Conservation (phyloP, 129 eudicot genomes). For the Daucus carota region DH1_v3.0 NC_030389.2:7448501-7449000, state of each 20-base stretch:
- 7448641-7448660: background rate
- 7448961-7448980: background rate
- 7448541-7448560: slow-evolving; percentile 32
- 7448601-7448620: background rate
- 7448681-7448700: no score
- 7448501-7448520: slow-evolving; percentile 59
- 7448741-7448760: no score
- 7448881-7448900: background rate
- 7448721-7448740: no score
- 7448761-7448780: background rate
- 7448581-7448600: slow-evolving; percentile 21
- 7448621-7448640: background rate
- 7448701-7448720: no score
- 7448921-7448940: background rate
- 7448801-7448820: background rate
- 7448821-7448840: background rate
- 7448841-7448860: background rate
- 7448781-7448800: background rate
- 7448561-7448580: slow-evolving; percentile 16
- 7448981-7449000: background rate
- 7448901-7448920: no score
- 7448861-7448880: background rate
- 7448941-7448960: background rate
- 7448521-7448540: slow-evolving; percentile 42
- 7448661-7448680: no score